Evolutionary conservation across 495 filamentous ascomycete species (phyloP), one percentile per base, ranked within the genome.

Genomic region (Penicillium antarcticum): DNA sequence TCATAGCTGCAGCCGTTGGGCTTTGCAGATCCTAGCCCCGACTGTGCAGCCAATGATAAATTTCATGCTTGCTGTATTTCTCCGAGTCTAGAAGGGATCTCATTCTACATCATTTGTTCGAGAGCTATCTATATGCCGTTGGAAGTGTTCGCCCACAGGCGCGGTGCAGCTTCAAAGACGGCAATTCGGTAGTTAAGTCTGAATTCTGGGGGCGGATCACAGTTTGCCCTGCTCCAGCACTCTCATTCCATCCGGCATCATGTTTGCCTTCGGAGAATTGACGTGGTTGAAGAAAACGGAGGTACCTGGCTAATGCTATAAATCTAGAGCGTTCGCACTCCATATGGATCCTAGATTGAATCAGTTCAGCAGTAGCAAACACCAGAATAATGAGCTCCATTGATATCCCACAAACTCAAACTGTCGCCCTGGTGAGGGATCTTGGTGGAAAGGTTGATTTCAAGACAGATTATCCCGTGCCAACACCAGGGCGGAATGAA

Each of bases 371-470:
- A 40, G 42, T 31, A 26, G 18, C 11, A 17, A 36, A 34, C 4
- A 35, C 26, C 5, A 9, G 9, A 7, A 66, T 11, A 48, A 65
- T 72, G 61, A 44, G 36, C 42, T 49, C 58, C 9, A 37, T 44
- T 5, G 41, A 53, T 42, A 70, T 75, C 39, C 75, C 73, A 17
- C 46, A 57, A 38, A 73, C 65, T 3, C 74, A 78, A 56, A 78
- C 71, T 3, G 74, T 76, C 16, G 73, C 75, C 32, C 62, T 77
- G 21, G 73, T 78, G 23, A 60, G 53, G n/a, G 50, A 63, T 16
- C 66, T 77, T 5, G 76, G 73, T 9, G 73, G 73, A 19, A 45
- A 56, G 13, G 73, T 79, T 18, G 67, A 76, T 47, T 78, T 78
- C 54, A 63, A 66, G 23, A 55, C 65, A 18, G 66, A 75, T 38